These are phyloP conservation scores for Aspergillus fructus DNA, from an alignment of 2,329 filamentous ascomycete genomes.

Conservation along the genomic window DNA sequence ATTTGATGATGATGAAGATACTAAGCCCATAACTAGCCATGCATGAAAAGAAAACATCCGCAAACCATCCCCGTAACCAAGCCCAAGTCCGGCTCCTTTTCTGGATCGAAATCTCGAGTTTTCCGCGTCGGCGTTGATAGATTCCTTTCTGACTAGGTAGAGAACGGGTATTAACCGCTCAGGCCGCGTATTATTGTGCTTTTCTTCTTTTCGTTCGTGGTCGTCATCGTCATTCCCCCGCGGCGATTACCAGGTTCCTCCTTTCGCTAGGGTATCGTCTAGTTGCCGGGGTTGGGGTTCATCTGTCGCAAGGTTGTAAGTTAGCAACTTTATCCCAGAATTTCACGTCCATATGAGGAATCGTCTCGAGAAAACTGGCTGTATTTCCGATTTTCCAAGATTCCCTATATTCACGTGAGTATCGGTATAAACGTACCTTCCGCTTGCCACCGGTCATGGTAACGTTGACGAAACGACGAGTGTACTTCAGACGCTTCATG, in stretches of 20 bases:
- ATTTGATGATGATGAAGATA: conserved; percentile 17
- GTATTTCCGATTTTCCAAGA: not conserved
- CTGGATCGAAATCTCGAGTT: conserved; percentile 12
- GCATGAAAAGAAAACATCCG: conserved; percentile 9
- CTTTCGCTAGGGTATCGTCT: conserved; percentile 5
- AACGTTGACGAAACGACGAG: conserved; percentile 97
- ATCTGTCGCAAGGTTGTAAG: conserved; percentile 53
- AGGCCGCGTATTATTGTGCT: conserved; percentile 3
- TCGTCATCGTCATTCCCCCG: conserved; percentile 13
- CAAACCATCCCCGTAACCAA: conserved; percentile 7
- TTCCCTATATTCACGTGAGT: not conserved
- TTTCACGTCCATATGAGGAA: not conserved
- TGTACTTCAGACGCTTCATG: conserved; percentile 96
- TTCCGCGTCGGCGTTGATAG: conserved; percentile 9
- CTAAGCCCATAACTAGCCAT: conserved; percentile 15
- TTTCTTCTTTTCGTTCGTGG: conserved; percentile 13
- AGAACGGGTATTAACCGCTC: conserved; percentile 5
- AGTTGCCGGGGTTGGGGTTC: conserved; percentile 73
- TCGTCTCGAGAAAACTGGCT: not conserved
- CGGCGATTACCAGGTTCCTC: conserved; percentile 6
- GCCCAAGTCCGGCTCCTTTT: conserved; percentile 12
- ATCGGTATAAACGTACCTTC: conserved; percentile 63
- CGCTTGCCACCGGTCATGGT: conserved; percentile 97
- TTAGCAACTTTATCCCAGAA: not conserved
- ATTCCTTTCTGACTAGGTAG: conserved; percentile 7